phyloP scores from a whole-genome alignment of 805 yeast genomes.

The Cyberlindnera euphorbiiphila region DNA sequence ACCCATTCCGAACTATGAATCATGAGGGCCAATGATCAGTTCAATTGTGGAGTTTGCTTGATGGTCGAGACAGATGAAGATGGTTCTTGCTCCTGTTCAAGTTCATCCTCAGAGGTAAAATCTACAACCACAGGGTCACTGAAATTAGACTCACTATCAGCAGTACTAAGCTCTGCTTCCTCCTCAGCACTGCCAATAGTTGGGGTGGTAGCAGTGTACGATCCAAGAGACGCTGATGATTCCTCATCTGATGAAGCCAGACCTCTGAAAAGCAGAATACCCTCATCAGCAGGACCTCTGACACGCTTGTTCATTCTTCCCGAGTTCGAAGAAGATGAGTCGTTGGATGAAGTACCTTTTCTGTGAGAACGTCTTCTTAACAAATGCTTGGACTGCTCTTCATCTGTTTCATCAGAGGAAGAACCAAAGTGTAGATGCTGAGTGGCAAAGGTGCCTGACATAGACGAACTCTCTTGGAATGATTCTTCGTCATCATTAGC shows the following conservation, averaged over 20 bases:
- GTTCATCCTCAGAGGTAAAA: constrained; percentile 5
- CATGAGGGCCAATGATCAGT: constrained; percentile 2
- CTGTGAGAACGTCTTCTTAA: constrained; percentile 2
- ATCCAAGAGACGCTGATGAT: not conserved
- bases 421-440: constrained; percentile 2
- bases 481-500: not conserved
- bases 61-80: constrained; percentile 5
- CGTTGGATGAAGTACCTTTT: not conserved
- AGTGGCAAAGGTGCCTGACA: too few species aligned
- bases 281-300: not conserved
- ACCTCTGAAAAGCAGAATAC: not conserved
- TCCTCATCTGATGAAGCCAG: not conserved
- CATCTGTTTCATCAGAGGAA: not conserved
- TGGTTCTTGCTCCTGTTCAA: not conserved
- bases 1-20: too few species aligned
- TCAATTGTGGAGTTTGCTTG: not conserved
- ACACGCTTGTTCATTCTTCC: not conserved
- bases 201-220: constrained; percentile 4
- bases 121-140: constrained; percentile 10
- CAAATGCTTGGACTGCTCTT: not conserved
- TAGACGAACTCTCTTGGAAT: too few species aligned
- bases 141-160: constrained; percentile 9
- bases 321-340: not conserved
- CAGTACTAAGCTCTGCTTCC: constrained; percentile 2
- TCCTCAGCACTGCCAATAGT: constrained; percentile 1